phyloP scores from a whole-genome alignment of 2,329 filamentous ascomycete genomes.

The Fusarium concolor region DNA sequence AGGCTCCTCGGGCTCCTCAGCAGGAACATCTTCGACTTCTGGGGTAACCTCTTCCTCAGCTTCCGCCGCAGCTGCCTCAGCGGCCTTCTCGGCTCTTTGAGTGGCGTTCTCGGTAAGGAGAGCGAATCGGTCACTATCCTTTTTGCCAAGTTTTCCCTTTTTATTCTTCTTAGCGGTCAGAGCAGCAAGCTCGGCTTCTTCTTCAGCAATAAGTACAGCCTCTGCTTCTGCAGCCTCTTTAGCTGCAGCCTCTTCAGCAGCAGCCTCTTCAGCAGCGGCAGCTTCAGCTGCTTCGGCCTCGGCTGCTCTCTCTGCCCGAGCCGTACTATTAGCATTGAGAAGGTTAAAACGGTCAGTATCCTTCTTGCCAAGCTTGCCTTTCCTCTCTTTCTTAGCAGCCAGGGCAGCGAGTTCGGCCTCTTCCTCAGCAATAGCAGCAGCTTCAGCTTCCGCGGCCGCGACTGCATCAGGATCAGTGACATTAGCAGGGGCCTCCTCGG shows the following conservation, averaged over 20 bases:
- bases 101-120: conserved; percentile 39
- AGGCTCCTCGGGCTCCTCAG: conserved; percentile 19
- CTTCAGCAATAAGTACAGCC: conserved; percentile 32
- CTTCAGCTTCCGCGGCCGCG: conserved; percentile 22
- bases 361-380: conserved; percentile 55
- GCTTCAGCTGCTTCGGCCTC: conserved; percentile 35
- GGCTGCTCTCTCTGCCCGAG: conserved; percentile 42
- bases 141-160: conserved; percentile 45
- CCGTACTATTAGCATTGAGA: conserved; percentile 50
- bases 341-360: conserved; percentile 58
- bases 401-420: conserved; percentile 53
- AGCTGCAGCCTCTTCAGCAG: conserved; percentile 23
- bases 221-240: conserved; percentile 36
- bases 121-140: conserved; percentile 48
- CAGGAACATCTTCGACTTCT: neutral
- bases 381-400: conserved; percentile 61
- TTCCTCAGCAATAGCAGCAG: conserved; percentile 44
- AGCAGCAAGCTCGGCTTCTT: conserved; percentile 44
- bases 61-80: conserved; percentile 4
- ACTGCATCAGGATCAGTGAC: conserved; percentile 14
- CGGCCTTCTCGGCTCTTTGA: conserved; percentile 39
- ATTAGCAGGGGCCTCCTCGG: conserved; percentile 12
- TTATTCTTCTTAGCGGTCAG: conserved; percentile 53
- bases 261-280: conserved; percentile 28
- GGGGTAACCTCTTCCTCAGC: conserved; percentile 44